Base-by-base conservation (phyloP, 106 monocot genomes). In the Dendrobium nobile region DNA sequence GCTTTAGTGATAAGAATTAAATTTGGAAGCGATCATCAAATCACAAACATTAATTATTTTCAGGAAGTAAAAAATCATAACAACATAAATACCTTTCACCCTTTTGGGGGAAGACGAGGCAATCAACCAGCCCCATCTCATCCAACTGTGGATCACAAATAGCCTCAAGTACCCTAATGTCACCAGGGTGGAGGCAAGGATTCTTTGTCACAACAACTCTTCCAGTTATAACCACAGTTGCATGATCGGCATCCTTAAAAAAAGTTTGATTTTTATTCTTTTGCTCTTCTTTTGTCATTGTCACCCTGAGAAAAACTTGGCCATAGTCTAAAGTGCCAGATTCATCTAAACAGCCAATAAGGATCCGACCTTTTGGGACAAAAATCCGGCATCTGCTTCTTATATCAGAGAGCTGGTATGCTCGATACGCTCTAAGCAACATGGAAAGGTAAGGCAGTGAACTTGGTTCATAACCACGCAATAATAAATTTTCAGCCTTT, bases 121-220 rank as follows among this genome's bases (percentile, higher is more conserved):
- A 95, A 84, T 99, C 98, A 76, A 95, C 85, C 24, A 91, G 77
- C 9, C 87, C 92, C 83, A 83, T 89, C 58, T 90, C 88, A 85
- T 86, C 88, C 80, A 95, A 79, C 9, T 64, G 47, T 79, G 24
- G 77, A 65, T 93, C 88, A 85, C 82, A 87, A 37, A 99, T 80
- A 79, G 98, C 95, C 70, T 99, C 61, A 47, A 99, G 90, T 41
- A 99, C 87, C 85, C 91, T 86, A 56, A 99, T 81, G 82, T 99
- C 98, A 78, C 98, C 98, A 74, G 98, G 95, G 48, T 99, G 98
- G 19, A 99, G 88, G 75, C 98, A 99, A 1, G 98, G 98, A 79
- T 99, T 99, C 83, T 93, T 99, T 18, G 98, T 95, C 19, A 95
- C 90, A 42, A 95, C 78, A 43, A 99, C 87, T 55, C 88, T 93